Evolutionary conservation across 1,284 basidiomycete species (phyloP), one percentile per base, ranked within the genome.

Genomic region (Leccinum fallax): DNA sequence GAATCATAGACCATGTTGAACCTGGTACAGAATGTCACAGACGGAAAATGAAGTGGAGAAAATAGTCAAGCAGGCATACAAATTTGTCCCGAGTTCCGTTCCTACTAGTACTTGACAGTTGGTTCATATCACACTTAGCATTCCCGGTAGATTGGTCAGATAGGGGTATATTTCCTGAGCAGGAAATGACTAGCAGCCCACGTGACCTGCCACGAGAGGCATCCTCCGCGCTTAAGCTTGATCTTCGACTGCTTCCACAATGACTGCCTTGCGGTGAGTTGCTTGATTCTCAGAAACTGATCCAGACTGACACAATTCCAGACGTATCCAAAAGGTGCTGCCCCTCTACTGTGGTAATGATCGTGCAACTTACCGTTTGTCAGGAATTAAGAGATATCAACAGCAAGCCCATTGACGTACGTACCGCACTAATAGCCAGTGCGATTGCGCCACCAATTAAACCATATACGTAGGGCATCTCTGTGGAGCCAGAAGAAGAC

Each of bases 301-400:
- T 59, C 36, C 26, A 7, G 48, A 32, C 53, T 67, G 52, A 68
- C 57, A 24, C 36, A 10, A 60, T 40, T 57, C 63, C 26, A 90
- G 89, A 64, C 88, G 89, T 55, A 87, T 91, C 36, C 86, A 89
- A 70, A 89, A 87, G 80, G 89, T 89, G 69, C 52, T 46, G 58
- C 62, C 57, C 36, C 46, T 57, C 51, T 11, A 59, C 40, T 46
- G 48, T 38, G 34, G 38, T 52, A 54, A 55, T 49, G 32, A 59
- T 62, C 34, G 61, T 65, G 57, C 61, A 46, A 55, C 55, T 69
- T 51, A 73, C 60, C 68, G 43, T 69, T 54, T 55, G 60, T 10
- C 66, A 92, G 89, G 89, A 92, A 79, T 71, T 90, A 58, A 75
- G 67, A 60, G 85, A 88, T 67, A 79, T 92, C 65, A 76, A 76